phyloP scores from a whole-genome alignment of 2,329 filamentous ascomycete species.

The Colletotrichum neosansevieriae region DNA sequence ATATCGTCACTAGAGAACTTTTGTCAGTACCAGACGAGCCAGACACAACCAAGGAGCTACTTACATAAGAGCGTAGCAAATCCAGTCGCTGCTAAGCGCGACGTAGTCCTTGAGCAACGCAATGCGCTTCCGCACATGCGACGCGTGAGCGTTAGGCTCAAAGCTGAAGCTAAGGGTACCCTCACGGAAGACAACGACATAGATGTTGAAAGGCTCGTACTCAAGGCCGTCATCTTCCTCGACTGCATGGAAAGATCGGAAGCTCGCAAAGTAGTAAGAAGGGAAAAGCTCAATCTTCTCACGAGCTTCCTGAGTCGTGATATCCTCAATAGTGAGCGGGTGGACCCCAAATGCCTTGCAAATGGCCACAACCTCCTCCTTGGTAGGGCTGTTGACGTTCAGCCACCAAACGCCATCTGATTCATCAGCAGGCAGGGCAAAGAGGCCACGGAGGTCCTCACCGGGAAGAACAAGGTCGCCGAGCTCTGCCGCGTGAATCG shows the following conservation, averaged over 20 bases:
- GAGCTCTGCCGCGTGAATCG: constrained; percentile 89
- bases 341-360: constrained; percentile 97
- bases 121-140: constrained; percentile 91
- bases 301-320: constrained; percentile 91
- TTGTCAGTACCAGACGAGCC: too few species aligned
- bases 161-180: constrained; percentile 96
- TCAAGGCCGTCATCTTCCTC: constrained; percentile 84
- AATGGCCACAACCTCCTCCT: constrained; percentile 87
- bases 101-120: constrained; percentile 94
- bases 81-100: constrained; percentile 95
- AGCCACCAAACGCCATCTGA: constrained; percentile 96
- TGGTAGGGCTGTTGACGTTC: constrained; percentile 89
- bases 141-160: constrained; percentile 84
- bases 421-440: constrained; percentile 73
- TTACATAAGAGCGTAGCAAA: constrained; percentile 97
- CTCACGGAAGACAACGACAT: constrained; percentile 95
- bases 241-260: constrained; percentile 83
- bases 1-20: constrained; percentile 80
- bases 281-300: constrained; percentile 99
- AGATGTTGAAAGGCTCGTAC: constrained; percentile 94
- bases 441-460: constrained; percentile 89
- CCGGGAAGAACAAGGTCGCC: constrained; percentile 90
- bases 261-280: constrained; percentile 98
- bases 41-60: constrained; percentile 46
- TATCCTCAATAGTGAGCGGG: constrained; percentile 95